Evolutionary conservation across 345 rosid species (phyloP).

Genomic region (Populus euphratica): DNA sequence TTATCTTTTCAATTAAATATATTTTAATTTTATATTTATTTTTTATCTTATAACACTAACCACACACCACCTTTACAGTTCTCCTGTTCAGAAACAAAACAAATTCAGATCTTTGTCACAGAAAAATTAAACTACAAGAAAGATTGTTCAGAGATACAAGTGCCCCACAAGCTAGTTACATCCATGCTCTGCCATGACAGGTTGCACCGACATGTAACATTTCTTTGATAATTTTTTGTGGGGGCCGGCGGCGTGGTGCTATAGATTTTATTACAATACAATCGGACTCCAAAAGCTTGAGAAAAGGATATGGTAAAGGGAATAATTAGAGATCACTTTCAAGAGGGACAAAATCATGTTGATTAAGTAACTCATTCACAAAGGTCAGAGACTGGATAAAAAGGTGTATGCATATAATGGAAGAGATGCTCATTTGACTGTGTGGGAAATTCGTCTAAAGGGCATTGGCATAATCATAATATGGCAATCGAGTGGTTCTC

Average conservation of each 20-base stretch:
- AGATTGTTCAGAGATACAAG: background rate
- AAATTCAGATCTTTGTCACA: background rate
- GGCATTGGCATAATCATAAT: background rate
- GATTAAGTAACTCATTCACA: background rate
- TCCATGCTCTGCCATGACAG: background rate
- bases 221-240: background rate
- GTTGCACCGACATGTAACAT: background rate
- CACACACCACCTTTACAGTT: too few species aligned
- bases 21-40: too few species aligned
- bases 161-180: background rate
- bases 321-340: background rate
- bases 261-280: background rate
- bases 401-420: background rate
- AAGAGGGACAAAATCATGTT: slow-evolving; percentile 5
- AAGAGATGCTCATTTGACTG: background rate
- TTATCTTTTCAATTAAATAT: too few species aligned
- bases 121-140: background rate
- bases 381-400: background rate
- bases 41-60: background rate
- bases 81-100: background rate
- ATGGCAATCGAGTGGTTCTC: background rate
- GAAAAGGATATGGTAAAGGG: background rate
- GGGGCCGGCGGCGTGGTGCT: slow-evolving; percentile 12
- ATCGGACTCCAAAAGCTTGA: background rate
- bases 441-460: background rate